A percentile compares a stretch with the other conserved stretches of the same genome.
phyloP scores from a whole-genome alignment of 257 asterid species.

The Paulownia fortunei region DNA sequence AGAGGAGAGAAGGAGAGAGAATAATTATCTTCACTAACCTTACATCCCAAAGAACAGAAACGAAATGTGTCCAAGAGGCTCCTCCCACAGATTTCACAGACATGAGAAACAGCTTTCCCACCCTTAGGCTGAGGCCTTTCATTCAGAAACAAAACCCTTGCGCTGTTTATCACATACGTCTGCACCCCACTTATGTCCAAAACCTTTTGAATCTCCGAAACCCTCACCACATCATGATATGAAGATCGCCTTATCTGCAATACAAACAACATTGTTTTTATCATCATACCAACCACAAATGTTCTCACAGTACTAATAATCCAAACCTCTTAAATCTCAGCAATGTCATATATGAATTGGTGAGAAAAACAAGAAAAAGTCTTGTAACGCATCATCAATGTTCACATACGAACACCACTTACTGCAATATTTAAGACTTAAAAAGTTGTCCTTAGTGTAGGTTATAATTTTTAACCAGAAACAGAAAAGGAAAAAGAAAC shows the following conservation, averaged over 20 bases:
- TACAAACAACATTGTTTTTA: too few relatives aligned
- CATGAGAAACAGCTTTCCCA: slow-evolving; percentile 78
- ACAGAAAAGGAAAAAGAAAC: not conserved
- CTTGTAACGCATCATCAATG: slow-evolving; percentile 30
- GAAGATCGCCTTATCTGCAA: slow-evolving; percentile 91
- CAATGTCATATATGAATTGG: too few relatives aligned
- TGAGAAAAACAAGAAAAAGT: slow-evolving; percentile 14
- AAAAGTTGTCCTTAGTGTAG: too few relatives aligned
- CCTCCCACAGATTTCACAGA: slow-evolving; percentile 87
- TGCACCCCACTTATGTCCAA: slow-evolving; percentile 90
- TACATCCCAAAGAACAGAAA: slow-evolving; percentile 93
- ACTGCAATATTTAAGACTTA: slow-evolving; percentile 29
- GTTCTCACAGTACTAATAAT: too few relatives aligned
- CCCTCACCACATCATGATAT: slow-evolving; percentile 95
- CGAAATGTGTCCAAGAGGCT: slow-evolving; percentile 86
- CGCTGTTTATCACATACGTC: slow-evolving; percentile 93
- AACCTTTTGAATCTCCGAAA: slow-evolving; percentile 91
- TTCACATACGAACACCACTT: too few relatives aligned
- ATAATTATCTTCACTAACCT: too few relatives aligned
- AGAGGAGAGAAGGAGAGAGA: not conserved
- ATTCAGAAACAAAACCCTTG: slow-evolving; percentile 90
- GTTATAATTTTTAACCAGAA: too few relatives aligned
- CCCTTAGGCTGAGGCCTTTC: slow-evolving; percentile 92
- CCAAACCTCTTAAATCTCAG: too few relatives aligned
- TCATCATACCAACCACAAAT: not conserved